Evolutionary conservation across 441 rosid genomes (phyloP), one percentile per base, ranked within the genome.

Genomic region (Pelargonium australe): DNA sequence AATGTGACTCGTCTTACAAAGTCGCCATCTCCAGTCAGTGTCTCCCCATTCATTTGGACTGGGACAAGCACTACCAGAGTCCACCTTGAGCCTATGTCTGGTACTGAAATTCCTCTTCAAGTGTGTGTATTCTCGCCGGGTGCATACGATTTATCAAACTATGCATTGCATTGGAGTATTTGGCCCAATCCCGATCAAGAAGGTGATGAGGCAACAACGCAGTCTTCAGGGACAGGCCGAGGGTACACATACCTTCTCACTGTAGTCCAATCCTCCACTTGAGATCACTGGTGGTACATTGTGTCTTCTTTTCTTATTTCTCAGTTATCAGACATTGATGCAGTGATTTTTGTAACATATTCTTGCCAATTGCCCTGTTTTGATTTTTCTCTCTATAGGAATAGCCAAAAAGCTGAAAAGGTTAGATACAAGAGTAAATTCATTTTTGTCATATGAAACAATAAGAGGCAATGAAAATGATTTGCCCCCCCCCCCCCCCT

Each of bases 71-170:
- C 86, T 23, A 87, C 90, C 64, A 86, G 78, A 65, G 75, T 85
- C 68, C 76, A 53, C 70, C 76, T 89, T 64, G 82, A 78, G 76
- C 91, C 99, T 12, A 63, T 74, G 74, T 89, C 97, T 14, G 78
- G 84, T 9, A 61, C 70, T 0, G 86, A 83, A 77, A 78, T 89
- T 73, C 86, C 90, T 25, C 85, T 92, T 77, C 86, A 83, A 86
- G 74, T 92, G 63, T 89, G 88, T 47, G 77, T 87, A 70, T 92
- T 95, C 73, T 83, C 89, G 68, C 95, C 97, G 0, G 96, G 99
- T 43, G 72, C 82, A 23, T 90, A 88, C 57, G 90, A 88, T 74
- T 83, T 92, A 10, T 88, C 97, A 10, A 85, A 85, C 73, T 95
- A 92, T 78, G 78, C 62, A 28, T 78, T 95, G 81, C 80, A 80